Percentiles rank a stretch among this genome's conserved stretches.
These are phyloP conservation scores for Ustilago crameri DNA, from an alignment of 1,284 basidiomycete genomes.

Conservation along the genomic window DNA sequence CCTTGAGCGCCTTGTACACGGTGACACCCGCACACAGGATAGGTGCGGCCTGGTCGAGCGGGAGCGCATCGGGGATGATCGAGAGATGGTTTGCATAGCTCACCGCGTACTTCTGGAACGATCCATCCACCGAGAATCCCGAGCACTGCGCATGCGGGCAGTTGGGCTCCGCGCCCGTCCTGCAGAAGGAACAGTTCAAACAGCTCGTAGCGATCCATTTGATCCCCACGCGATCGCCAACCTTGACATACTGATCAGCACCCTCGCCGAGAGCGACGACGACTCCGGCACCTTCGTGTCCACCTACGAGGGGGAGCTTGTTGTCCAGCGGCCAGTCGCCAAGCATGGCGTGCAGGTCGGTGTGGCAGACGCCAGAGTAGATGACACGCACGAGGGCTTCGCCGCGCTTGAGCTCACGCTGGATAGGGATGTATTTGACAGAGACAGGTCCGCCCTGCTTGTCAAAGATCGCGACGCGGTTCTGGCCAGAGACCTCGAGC, in stretches of 20 bases:
- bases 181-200: conserved; percentile 78
- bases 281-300: conserved; percentile 77
- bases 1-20: conserved; percentile 85
- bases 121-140: conserved; percentile 79
- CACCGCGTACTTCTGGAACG: conserved; percentile 78
- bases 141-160: conserved; percentile 41
- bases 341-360: conserved; percentile 55
- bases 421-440: conserved; percentile 70
- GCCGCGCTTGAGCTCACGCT: conserved; percentile 77
- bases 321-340: conserved; percentile 69
- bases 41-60: conserved; percentile 79
- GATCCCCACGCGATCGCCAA: conserved; percentile 86
- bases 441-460: conserved; percentile 56
- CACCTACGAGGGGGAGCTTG: conserved; percentile 81
- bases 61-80: conserved; percentile 69
- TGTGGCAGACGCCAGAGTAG: conserved; percentile 58
- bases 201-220: conserved; percentile 76
- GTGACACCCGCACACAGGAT: conserved; percentile 82
- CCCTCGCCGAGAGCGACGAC: conserved; percentile 81
- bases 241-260: conserved; percentile 73
- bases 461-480: conserved; percentile 55
- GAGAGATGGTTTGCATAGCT: conserved; percentile 79
- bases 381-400: conserved; percentile 82
- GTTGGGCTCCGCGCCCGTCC: conserved; percentile 77
- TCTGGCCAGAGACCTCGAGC: conserved; percentile 42